Evolutionary conservation across 2,329 filamentous ascomycete species (phyloP), one percentile per base, ranked within the genome.

Genomic region (Cyanodermella asteris): DNA sequence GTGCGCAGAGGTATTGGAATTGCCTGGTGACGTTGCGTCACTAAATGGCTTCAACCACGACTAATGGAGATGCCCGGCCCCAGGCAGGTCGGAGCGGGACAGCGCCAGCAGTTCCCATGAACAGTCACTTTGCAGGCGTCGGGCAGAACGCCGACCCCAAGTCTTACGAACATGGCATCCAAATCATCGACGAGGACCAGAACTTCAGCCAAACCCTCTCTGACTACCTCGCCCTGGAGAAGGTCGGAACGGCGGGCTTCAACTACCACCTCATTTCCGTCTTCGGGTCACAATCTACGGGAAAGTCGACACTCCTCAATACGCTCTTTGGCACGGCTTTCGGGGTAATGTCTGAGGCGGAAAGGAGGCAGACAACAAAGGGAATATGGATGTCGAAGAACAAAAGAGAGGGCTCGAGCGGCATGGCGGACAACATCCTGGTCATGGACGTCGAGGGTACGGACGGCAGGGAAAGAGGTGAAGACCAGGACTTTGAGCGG

Each of bases 331-430:
- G 80, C 34, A 97, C 87, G 37, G 64, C 82, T 29, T 97, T 97
- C 55, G 84, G 80, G 38, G 84, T 97, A 45, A 97, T 97, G 87
- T 78, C 80, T 39, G 87, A 97, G 60, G 63, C 70, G 33, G 81
- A 93, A 49, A 69, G 87, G 35, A 72, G 81, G 33, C 87, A 97
- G 60, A 97, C 87, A 0, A 97, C 87, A 22, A 97, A 94, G 59
- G 87, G 87, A 44, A 97, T 97, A 46, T 97, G 87, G 87, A 74
- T 97, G 73, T 91, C 82, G 35, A 91, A 91, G 58, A 94, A 94
- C 53, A 91, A 91, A 57, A 55, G 28, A 13, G 22, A 56, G 15
- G 47, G 51, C 21, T 46, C 43, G 6, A 60, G 61, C 37, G 50
- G 55, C 25, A 93, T 94, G 81, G 82, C 84, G 27, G 80, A 91